Percentiles rank a stretch among this genome's conserved stretches.
These are phyloP conservation scores for Saccharomycopsis crataegensis DNA, from an alignment of 1,139 yeast species.

Conservation along the genomic window DNA sequence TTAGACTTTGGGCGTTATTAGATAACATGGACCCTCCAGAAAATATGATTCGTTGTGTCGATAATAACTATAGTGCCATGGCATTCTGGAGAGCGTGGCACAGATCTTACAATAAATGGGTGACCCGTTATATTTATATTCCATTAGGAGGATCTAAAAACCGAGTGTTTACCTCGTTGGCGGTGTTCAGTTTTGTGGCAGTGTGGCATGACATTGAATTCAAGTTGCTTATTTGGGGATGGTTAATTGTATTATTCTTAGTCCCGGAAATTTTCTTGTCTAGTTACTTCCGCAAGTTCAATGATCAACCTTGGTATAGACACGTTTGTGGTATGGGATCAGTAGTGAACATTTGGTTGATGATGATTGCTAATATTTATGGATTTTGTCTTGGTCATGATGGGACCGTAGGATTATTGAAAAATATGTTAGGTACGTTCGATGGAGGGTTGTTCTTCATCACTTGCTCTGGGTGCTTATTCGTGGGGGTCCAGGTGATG, in stretches of 20 bases:
- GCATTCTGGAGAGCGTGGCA: conserved; percentile 99
- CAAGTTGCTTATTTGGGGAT: conserved; percentile 86
- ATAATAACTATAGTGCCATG: conserved; percentile 84
- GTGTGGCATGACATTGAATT: conserved; percentile 97
- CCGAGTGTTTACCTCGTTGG: conserved; percentile 64
- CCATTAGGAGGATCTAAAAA: conserved; percentile 80
- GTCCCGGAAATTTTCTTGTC: conserved; percentile 83
- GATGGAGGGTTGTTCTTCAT: conserved; percentile 64
- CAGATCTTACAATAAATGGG: conserved; percentile 87
- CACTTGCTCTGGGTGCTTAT: conserved; percentile 57
- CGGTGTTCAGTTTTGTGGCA: conserved; percentile 96
- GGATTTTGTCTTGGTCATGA: conserved; percentile 93
- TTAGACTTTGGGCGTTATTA: conserved; percentile 82
- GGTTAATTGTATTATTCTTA: conserved; percentile 82
- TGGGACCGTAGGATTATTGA: conserved; percentile 61
- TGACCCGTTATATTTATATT: conserved; percentile 70
- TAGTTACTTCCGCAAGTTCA: conserved; percentile 30
- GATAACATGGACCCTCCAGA: conserved; percentile 97
- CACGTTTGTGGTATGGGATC: conserved; percentile 84
- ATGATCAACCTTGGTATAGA: conserved; percentile 62
- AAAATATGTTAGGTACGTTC: conserved; percentile 63
- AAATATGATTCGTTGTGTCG: conserved; percentile 94
- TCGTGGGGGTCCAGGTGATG: conserved; percentile 88
- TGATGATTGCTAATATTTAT: conserved; percentile 93
- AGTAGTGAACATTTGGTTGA: conserved; percentile 87